These are phyloP conservation scores for Calonectria fujianensis DNA, from an alignment of 2,329 filamentous ascomycete species.

Conservation along the genomic window DNA sequence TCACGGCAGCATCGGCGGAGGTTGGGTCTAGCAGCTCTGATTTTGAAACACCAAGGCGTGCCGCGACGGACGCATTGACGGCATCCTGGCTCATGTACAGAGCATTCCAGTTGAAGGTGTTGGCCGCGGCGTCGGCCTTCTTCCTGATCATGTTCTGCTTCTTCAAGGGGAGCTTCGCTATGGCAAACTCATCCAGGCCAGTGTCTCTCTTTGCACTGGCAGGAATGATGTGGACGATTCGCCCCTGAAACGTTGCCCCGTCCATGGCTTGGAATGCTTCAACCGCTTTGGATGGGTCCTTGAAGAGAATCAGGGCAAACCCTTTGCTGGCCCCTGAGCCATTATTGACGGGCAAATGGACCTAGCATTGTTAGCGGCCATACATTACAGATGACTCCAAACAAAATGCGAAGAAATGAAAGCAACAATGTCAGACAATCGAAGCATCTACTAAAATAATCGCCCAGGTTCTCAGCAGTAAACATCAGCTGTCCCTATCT, in stretches of 20 bases:
- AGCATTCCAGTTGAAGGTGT: conserved; percentile 98
- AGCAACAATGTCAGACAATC: conserved; percentile 80
- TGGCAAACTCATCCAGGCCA: conserved; percentile 89
- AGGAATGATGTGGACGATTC: conserved; percentile 92
- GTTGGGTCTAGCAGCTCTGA: conserved; percentile 96
- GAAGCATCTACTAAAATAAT: conserved; percentile 99
- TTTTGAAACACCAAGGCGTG: conserved; percentile 91
- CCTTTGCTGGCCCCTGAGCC: conserved; percentile 87
- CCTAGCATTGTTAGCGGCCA: conserved; percentile 72
- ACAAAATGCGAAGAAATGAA: conserved; percentile 50
- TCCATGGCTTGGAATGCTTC: conserved; percentile 87
- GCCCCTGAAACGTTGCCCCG: conserved; percentile 92
- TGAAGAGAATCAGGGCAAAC: conserved; percentile 90
- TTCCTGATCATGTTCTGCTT: conserved; percentile 94
- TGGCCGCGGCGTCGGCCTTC: conserved; percentile 85
- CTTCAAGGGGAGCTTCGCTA: conserved; percentile 94
- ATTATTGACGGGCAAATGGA: conserved; percentile 85
- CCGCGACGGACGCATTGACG: conserved; percentile 91
- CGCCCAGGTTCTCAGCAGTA: conserved; percentile 92
- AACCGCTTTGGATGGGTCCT: conserved; percentile 82
- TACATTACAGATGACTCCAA: conserved; percentile 44
- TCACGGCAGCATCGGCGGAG: conserved; percentile 93
- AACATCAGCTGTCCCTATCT: conserved; percentile 99
- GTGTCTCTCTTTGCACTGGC: conserved; percentile 87
- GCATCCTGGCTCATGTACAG: conserved; percentile 99